These are phyloP conservation scores for Paramecium sonneborni DNA, from an alignment of 73 alveolate species.

Conservation along the genomic window DNA sequence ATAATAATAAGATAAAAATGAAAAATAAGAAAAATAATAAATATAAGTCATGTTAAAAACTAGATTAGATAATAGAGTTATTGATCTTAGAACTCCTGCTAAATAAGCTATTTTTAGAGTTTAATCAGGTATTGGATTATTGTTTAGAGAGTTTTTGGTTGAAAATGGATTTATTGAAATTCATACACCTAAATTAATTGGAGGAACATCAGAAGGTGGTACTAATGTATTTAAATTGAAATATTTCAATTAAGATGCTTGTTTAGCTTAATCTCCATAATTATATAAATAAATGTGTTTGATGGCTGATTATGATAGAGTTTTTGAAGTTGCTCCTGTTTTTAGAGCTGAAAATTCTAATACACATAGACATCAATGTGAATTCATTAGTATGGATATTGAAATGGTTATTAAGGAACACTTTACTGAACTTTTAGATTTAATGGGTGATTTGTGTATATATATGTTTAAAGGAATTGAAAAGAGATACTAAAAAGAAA, in stretches of 20 bases:
- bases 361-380: constrained; percentile 98
- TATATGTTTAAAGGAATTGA: constrained; percentile 89
- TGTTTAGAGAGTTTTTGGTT: constrained; percentile 93
- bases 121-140: constrained; percentile 92
- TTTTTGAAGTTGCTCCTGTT: constrained; percentile 99
- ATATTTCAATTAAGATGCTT: constrained; percentile 96
- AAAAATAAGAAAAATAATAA: constrained; percentile 28
- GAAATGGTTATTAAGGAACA: constrained; percentile 99
- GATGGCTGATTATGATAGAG: constrained; percentile 96
- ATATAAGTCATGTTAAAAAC: constrained; percentile 70
- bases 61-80: constrained; percentile 93
- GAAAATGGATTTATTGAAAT: constrained; percentile 95
- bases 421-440: constrained; percentile 96
- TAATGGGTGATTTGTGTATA: constrained; percentile 87
- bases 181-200: constrained; percentile 99
- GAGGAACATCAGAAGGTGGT: constrained; percentile 99
- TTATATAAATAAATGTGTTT: constrained; percentile 99
- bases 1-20: neutral
- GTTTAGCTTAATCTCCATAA: constrained; percentile 99
- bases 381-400: constrained; percentile 99
- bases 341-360: constrained; percentile 98
- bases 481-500: constrained; percentile 82
- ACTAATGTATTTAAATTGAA: constrained; percentile 94
- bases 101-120: constrained; percentile 95
- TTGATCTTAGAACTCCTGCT: constrained; percentile 97